phyloP scores from a whole-genome alignment of 345 rosid genomes.

The Draba incana region DNA sequence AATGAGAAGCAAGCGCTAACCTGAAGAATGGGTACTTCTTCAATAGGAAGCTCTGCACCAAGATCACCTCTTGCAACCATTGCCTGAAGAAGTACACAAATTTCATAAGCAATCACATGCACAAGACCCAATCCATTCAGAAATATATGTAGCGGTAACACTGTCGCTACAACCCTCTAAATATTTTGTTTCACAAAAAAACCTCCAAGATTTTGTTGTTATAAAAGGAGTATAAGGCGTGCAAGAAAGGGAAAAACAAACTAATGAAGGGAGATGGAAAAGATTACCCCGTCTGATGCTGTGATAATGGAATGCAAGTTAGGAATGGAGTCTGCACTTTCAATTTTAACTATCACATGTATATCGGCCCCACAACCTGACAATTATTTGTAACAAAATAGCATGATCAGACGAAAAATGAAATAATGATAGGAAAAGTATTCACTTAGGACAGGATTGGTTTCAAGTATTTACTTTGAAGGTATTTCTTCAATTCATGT shows the following conservation, averaged over 20 bases:
- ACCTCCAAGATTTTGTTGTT: conserved; percentile 2
- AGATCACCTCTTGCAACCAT: conserved; percentile 99
- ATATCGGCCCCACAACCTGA: conserved; percentile 78
- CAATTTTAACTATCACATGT: conserved; percentile 89
- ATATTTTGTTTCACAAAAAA: not conserved
- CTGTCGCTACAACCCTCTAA: not conserved
- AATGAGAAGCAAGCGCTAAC: conserved; percentile 45
- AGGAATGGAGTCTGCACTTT: conserved; percentile 96
- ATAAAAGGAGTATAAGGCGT: not conserved
- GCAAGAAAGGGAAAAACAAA: conserved; percentile 8
- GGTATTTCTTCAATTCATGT: conserved; percentile 94
- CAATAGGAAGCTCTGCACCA: conserved; percentile 99
- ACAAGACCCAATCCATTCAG: not conserved
- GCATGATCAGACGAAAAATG: conserved; percentile 6
- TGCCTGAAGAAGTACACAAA: conserved; percentile 56
- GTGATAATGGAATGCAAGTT: conserved; percentile 95
- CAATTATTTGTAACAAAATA: conserved; percentile 20
- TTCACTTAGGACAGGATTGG: conserved; percentile 13
- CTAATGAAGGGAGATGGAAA: conserved; percentile 6
- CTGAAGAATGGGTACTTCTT: conserved; percentile 99
- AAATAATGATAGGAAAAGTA: conserved; percentile 1
- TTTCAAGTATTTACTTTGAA: conserved; percentile 52
- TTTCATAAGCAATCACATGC: conserved; percentile 18
- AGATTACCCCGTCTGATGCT: conserved; percentile 94
- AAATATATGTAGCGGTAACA: not conserved